Base-by-base conservation (phyloP, 2,329 filamentous ascomycete species). In the Fusarium sp. region DNA sequence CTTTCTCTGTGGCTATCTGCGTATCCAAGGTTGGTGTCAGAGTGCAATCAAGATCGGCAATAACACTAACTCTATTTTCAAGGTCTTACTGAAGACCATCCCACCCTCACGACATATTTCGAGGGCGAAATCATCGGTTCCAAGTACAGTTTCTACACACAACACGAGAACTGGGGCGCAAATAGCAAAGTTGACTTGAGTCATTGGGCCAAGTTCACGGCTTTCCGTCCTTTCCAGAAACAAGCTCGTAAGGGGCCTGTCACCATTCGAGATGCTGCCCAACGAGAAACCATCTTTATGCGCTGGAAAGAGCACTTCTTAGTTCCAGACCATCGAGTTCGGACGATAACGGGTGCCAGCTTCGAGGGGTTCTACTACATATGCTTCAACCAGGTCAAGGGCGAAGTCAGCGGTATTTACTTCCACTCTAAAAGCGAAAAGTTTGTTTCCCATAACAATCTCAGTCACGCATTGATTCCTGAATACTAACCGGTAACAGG, bases 301-400 rank as follows among this genome's bases (percentile, higher is more conserved):
- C 91, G 96, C 68, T 99, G 96, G 96, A 99, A 99, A 83, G 96
- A 99, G 80, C 95, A 97, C 78, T 99, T 99, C 78, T 86, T 99
- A 2, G 96, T 99, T 2, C 96, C 96, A 4, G 95, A 99, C 78
- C 96, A 99, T 81, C 90, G 93, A 22, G 95, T 98, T 26, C 90
- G 92, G 69, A 97, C 93, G 16, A 97, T 99, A 70, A 93, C 91
- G 38, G 96, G 96, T 24, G 96, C 96, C 13, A 98, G 95, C 79
- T 99, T 98, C 68, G 96, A 99, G 80, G 96, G 96, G 0, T 99
- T 99, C 81, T 99, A 98, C 81, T 99, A 99, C 79, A 98, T 99
- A 75, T 98, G 95, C 84, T 98, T 98, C 85, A 97, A 98, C 82
- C 95, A 98, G 83, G 85, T 94, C 54, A 89, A 91, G 72, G 96